Conservation (phyloP, 352 stramenopile species). For the Pythium folliculosum region DNA sequence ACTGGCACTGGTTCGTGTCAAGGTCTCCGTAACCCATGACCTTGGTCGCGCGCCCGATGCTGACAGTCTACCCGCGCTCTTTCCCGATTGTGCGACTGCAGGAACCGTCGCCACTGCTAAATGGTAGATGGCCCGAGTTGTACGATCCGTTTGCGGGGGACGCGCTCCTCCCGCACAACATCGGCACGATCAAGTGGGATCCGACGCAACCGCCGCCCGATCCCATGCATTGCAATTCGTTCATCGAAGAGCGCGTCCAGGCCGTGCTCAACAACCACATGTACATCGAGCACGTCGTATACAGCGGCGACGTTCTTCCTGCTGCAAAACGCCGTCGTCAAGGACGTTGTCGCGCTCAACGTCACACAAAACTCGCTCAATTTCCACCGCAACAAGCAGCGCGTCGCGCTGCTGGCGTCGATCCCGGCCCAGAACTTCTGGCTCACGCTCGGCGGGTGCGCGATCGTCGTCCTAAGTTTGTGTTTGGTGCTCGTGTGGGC, state of each 20-base stretch:
- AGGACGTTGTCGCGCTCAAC: neutral
- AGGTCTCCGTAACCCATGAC: neutral
- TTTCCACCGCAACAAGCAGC: neutral
- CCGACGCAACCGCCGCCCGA: rapidly evolving
- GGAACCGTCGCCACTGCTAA: neutral
- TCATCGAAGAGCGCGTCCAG: neutral
- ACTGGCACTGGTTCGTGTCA: neutral
- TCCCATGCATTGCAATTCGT: neutral
- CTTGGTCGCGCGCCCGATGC: neutral
- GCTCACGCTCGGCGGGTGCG: neutral
- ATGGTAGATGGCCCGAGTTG: too few species aligned
- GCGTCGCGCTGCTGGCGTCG: neutral
- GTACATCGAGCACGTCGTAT: slow-evolving; percentile 4
- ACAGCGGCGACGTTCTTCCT: slow-evolving; percentile 9
- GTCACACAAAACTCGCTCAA: neutral
- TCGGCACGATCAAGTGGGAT: neutral
- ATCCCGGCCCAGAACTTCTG: neutral
- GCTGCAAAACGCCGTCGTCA: neutral
- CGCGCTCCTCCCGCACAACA: neutral
- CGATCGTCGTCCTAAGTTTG: neutral
- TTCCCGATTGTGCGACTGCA: neutral
- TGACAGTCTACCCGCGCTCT: neutral
- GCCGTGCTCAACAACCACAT: neutral
- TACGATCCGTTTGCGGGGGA: neutral
- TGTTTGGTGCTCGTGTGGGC: neutral